Percentiles rank a stretch among this genome's conserved stretches.
These are phyloP conservation scores for Malassezia vespertilionis DNA, from an alignment of 1,284 basidiomycete genomes.

Conservation along the genomic window DNA sequence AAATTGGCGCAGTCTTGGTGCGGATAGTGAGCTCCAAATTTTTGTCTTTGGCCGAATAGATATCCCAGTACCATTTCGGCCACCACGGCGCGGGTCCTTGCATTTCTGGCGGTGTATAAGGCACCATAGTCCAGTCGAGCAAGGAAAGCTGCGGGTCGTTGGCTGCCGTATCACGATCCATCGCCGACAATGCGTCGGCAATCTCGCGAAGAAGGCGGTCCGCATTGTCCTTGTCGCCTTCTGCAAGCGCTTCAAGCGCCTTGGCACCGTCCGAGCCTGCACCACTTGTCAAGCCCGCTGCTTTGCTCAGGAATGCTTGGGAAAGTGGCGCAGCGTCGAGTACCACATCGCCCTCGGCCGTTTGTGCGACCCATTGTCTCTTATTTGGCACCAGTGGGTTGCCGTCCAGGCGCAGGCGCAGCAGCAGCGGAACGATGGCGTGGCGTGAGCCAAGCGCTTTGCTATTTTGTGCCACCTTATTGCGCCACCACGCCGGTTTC, in stretches of 20 bases:
- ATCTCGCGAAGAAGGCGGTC: constrained; percentile 16
- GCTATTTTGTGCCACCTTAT: constrained; percentile 17
- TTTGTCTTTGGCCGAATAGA: constrained; percentile 50
- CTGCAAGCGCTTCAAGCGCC: constrained; percentile 15
- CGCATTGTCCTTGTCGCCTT: constrained; percentile 6
- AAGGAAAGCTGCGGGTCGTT: constrained; percentile 23
- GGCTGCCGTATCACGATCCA: constrained; percentile 9
- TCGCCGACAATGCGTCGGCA: constrained; percentile 18
- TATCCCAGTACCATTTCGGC: constrained; percentile 97
- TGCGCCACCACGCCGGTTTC: constrained; percentile 33
- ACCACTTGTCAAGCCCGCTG: constrained; percentile 18
- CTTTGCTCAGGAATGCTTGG: constrained; percentile 18
- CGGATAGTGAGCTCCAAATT: constrained; percentile 73
- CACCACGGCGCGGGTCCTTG: constrained; percentile 49
- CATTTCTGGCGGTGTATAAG: constrained; percentile 14
- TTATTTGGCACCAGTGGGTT: constrained; percentile 17
- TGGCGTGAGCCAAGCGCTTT: constrained; percentile 18
- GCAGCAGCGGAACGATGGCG: constrained; percentile 24
- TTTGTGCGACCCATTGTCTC: constrained; percentile 4
- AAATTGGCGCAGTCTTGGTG: constrained; percentile 69
- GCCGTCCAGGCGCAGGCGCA: constrained; percentile 24
- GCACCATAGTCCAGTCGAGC: constrained; percentile 32
- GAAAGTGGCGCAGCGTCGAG: constrained; percentile 24
- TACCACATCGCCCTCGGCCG: not conserved
- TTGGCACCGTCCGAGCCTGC: constrained; percentile 7